These are phyloP conservation scores for Fraxinus paxiana DNA, from an alignment of 305 asterid genomes.

Conservation along the genomic window DNA sequence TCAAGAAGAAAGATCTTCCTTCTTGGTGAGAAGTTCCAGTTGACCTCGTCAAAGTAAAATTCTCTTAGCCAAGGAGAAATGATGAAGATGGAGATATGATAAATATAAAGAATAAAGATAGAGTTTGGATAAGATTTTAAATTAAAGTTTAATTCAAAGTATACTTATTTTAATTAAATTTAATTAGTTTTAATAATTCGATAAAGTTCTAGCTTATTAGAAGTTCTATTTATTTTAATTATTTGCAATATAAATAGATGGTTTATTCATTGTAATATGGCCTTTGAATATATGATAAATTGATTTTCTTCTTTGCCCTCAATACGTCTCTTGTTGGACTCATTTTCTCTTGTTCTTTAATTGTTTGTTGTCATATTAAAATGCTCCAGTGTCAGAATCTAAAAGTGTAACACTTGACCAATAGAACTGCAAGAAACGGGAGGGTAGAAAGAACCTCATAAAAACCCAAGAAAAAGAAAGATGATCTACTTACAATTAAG, in stretches of 20 bases:
- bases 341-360: background rate
- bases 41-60: background rate
- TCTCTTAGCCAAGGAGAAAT: background rate
- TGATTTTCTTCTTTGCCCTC: background rate
- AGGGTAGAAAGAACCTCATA: constrained; percentile 1
- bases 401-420: background rate
- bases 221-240: background rate
- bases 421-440: background rate
- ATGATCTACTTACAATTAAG: constrained; percentile 55
- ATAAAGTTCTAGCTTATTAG: background rate
- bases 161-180: too few species aligned
- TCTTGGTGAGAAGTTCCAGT: background rate
- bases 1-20: background rate
- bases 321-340: background rate
- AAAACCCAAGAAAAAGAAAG: background rate
- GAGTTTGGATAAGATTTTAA: background rate
- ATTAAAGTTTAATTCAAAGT: background rate
- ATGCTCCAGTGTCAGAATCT: background rate
- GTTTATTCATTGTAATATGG: background rate
- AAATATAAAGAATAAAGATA: too few species aligned
- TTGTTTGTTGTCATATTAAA: background rate
- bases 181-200: background rate
- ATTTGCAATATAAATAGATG: background rate
- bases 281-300: background rate
- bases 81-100: background rate